A percentile compares a stretch with the other conserved stretches of the same genome.
Conservation (phyloP, 139 green algal species). For the Haematococcus lacustris region DNA sequence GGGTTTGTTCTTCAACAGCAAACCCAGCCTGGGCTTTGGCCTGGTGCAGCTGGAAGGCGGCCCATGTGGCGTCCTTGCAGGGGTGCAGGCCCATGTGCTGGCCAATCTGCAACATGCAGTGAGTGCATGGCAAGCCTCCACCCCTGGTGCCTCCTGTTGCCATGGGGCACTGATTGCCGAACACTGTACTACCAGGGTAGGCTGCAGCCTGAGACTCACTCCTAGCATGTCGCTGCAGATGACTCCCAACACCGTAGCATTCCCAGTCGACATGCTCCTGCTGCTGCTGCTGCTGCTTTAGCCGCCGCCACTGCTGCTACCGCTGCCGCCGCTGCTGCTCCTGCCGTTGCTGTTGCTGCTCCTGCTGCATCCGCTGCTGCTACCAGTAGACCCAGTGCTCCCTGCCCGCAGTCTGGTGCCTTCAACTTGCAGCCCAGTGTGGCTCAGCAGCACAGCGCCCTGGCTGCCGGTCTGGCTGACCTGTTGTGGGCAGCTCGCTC, state of each 20-base stretch:
- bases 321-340: background rate
- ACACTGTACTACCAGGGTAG: background rate
- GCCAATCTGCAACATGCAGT: slow-evolving; percentile 4
- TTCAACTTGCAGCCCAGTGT: slow-evolving; percentile 5
- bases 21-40: slow-evolving; percentile 28
- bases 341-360: too few relatives aligned
- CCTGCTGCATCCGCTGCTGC: too few relatives aligned
- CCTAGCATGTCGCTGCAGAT: too few relatives aligned
- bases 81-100: slow-evolving; percentile 43
- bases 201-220: background rate
- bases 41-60: slow-evolving; percentile 44
- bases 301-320: background rate
- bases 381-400: background rate
- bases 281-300: background rate
- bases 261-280: background rate
- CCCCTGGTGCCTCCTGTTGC: background rate
- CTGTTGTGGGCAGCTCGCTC: slow-evolving; percentile 5
- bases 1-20: slow-evolving; percentile 46
- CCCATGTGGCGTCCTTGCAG: slow-evolving; percentile 45
- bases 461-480: background rate
- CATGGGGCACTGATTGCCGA: background rate
- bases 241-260: too few relatives aligned
- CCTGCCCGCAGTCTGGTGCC: background rate
- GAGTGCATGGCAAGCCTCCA: background rate
- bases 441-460: slow-evolving; percentile 1